These are phyloP conservation scores for Oryza glaberrima DNA, from an alignment of 176 grass and related monocot species.

Conservation along the genomic window DNA sequence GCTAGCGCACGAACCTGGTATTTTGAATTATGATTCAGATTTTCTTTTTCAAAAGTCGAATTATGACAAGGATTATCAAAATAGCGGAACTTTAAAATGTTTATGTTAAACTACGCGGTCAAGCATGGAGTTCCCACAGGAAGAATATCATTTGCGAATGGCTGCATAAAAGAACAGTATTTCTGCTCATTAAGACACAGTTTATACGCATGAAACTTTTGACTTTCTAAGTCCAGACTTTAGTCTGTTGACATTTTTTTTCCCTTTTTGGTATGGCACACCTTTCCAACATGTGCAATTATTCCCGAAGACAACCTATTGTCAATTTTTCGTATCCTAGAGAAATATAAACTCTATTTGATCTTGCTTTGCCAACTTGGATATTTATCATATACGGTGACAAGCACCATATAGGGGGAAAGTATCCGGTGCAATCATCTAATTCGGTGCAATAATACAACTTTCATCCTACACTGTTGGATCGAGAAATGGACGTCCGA, in stretches of 20 bases:
- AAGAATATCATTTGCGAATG: neutral
- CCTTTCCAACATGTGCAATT: neutral
- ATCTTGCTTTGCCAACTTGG: neutral
- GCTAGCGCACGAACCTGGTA: too few relatives aligned
- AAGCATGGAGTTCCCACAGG: neutral
- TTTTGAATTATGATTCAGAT: too few relatives aligned
- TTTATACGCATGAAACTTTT: neutral
- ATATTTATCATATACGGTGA: neutral
- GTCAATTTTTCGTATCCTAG: neutral
- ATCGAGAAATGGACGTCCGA: too few relatives aligned
- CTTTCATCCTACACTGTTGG: too few relatives aligned
- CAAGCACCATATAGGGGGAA: neutral
- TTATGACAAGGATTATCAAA: too few relatives aligned
- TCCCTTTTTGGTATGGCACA: neutral
- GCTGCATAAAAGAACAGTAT: neutral
- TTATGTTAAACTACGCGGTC: too few relatives aligned
- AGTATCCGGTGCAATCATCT: too few relatives aligned
- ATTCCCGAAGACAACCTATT: neutral
- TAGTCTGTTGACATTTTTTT: neutral
- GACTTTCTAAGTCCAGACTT: neutral
- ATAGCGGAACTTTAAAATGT: too few relatives aligned
- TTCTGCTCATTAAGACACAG: neutral
- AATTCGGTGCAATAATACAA: too few relatives aligned
- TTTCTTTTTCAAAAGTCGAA: too few relatives aligned
- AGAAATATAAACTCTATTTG: neutral